Percentiles rank a stretch among this genome's conserved stretches.
Evolutionary conservation across 139 green algal genomes (phyloP).

Genomic region (Raphidocelis subcapitata): DNA sequence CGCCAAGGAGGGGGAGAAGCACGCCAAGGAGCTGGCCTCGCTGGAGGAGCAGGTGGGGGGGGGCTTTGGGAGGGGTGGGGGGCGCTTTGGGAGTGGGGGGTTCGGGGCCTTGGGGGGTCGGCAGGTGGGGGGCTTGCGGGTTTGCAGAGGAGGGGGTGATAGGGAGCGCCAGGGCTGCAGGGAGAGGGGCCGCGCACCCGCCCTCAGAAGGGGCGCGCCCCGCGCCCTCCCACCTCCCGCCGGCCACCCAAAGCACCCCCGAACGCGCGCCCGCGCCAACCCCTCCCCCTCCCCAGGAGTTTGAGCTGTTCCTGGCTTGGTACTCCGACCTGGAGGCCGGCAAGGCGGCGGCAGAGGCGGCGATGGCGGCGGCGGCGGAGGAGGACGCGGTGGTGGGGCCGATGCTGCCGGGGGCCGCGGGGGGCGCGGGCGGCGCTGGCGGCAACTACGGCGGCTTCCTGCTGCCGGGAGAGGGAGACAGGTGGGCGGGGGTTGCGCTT

Average conservation of each 20-base stretch:
- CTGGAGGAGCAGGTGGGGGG: constrained; percentile 34
- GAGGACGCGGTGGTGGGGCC: constrained; percentile 66
- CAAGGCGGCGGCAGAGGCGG: constrained; percentile 34
- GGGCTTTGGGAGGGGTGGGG: neutral
- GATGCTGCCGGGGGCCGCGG: constrained; percentile 35
- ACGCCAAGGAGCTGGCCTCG: constrained; percentile 16
- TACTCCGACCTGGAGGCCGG: constrained; percentile 33
- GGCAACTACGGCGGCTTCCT: constrained; percentile 64
- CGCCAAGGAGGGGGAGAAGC: constrained; percentile 22
- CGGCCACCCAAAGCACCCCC: too few relatives aligned
- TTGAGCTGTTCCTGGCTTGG: constrained; percentile 54
- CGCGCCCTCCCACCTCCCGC: too few relatives aligned
- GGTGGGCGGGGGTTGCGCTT: constrained; percentile 23
- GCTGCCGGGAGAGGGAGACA: constrained; percentile 51
- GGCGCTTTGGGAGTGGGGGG: neutral
- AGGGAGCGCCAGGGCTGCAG: too few relatives aligned
- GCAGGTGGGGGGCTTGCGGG: neutral
- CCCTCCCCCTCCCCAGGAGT: too few relatives aligned
- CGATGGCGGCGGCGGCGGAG: constrained; percentile 11
- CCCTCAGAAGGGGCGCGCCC: too few relatives aligned
- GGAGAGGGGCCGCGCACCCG: too few relatives aligned
- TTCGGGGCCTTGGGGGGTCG: neutral
- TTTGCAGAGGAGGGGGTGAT: neutral
- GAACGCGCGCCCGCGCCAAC: too few relatives aligned
- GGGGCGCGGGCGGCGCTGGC: neutral